These are phyloP conservation scores for Gorgonomyces haynaldii DNA, from an alignment of 192 early-diverging fungal genomes.

Conservation along the genomic window DNA sequence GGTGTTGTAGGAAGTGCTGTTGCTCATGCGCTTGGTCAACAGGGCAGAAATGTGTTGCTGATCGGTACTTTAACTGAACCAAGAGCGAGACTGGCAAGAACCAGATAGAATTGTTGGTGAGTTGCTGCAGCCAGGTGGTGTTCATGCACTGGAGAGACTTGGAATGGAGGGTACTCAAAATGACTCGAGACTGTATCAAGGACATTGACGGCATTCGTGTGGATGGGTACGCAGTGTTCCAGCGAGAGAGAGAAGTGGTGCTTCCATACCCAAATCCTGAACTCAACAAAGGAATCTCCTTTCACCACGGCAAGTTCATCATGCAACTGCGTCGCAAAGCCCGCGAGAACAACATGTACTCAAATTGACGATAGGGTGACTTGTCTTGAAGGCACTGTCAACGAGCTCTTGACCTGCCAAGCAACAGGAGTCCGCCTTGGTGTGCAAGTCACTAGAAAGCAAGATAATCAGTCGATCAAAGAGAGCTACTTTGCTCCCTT, in stretches of 20 bases:
- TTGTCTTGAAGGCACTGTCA: constrained; percentile 65
- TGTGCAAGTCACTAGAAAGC: constrained; percentile 35
- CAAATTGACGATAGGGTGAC: constrained; percentile 44
- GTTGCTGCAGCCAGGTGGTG: constrained; percentile 88
- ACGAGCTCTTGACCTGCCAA: constrained; percentile 39
- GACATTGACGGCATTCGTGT: constrained; percentile 75
- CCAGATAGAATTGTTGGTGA: constrained; percentile 98
- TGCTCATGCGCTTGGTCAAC: constrained; percentile 62
- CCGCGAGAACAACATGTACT: constrained; percentile 42
- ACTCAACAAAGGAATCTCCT: constrained; percentile 58
- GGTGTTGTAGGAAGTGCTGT: constrained; percentile 86
- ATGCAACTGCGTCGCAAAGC: constrained; percentile 69
- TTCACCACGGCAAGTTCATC: constrained; percentile 92
- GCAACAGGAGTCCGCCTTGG: constrained; percentile 38
- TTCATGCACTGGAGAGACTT: constrained; percentile 63
- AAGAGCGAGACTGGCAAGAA: constrained; percentile 84
- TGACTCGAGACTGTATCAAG: constrained; percentile 52
- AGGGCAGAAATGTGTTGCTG: constrained; percentile 60
- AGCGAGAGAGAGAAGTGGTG: constrained; percentile 42
- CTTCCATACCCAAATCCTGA: constrained; percentile 60
- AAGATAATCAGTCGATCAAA: background rate
- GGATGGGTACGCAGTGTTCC: constrained; percentile 79
- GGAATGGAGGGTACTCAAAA: constrained; percentile 50
- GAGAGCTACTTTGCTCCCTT: constrained; percentile 56
- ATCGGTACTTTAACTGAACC: too few relatives aligned